Evolutionary conservation across 1,139 yeast genomes (phyloP).

Genomic region (Yamadazyma sp.): DNA sequence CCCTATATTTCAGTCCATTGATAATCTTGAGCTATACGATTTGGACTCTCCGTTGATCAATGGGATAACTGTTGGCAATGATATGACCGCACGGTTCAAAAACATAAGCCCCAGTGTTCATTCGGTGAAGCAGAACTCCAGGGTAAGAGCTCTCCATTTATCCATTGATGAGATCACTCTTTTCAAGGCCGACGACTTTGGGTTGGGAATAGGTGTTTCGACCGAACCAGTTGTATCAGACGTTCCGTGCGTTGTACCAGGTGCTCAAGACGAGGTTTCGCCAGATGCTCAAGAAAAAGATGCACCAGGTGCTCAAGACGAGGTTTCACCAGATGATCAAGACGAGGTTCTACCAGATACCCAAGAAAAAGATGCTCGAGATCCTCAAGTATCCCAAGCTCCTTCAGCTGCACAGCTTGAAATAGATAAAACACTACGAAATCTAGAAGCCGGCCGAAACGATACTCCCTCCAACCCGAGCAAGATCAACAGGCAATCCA

Average conservation of each 20-base stretch:
- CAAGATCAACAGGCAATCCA: slow-evolving; percentile 22
- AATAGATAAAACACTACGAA: slow-evolving; percentile 8
- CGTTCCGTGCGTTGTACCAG: too few species aligned
- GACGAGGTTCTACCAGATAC: too few species aligned
- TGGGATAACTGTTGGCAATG: slow-evolving; percentile 37
- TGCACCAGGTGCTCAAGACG: too few species aligned
- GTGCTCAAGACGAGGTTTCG: too few species aligned
- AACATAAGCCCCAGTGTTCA: slow-evolving; percentile 14
- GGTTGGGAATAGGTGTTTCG: slow-evolving; percentile 1
- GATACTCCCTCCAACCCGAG: background rate
- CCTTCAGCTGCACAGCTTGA: slow-evolving; percentile 6
- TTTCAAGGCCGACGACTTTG: slow-evolving; percentile 5
- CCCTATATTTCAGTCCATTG: slow-evolving; percentile 11
- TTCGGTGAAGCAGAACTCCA: slow-evolving; percentile 9
- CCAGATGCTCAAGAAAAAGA: too few species aligned
- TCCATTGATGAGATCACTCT: slow-evolving; percentile 30
- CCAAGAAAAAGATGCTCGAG: too few species aligned
- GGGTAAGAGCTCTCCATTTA: slow-evolving; percentile 29
- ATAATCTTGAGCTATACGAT: slow-evolving; percentile 27
- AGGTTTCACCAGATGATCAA: too few species aligned
- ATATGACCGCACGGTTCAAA: slow-evolving; percentile 17
- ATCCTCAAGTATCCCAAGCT: background rate
- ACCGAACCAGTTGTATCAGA: too few species aligned
- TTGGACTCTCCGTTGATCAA: slow-evolving; percentile 37
- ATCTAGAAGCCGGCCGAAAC: slow-evolving; percentile 4